Conservation (phyloP, 2,329 filamentous ascomycete genomes). For the Clarireedia homoeocarpa region DNA sequence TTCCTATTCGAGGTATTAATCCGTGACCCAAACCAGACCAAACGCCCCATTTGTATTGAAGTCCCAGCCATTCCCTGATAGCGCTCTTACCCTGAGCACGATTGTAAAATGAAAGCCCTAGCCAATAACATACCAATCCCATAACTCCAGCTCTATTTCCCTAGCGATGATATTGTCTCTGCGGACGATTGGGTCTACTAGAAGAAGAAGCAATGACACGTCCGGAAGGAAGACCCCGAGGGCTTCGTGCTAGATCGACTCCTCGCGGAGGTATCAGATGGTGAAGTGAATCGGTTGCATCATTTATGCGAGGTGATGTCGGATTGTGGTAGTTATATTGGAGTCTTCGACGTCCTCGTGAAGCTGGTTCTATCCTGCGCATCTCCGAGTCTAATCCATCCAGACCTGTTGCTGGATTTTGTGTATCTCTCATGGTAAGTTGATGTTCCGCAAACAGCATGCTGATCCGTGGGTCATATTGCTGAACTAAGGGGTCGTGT, state of each 20-base stretch:
- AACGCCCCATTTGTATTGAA: neutral
- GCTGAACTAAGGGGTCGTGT: constrained; percentile 14
- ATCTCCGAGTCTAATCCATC: constrained; percentile 3
- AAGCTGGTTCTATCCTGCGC: constrained; percentile 9
- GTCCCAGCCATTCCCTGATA: neutral
- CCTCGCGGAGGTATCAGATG: constrained; percentile 13
- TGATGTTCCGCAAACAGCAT: constrained; percentile 28
- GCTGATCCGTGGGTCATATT: constrained; percentile 27
- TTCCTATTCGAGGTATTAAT: neutral
- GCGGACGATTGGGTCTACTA: constrained; percentile 15
- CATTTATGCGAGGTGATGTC: neutral
- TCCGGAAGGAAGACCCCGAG: constrained; percentile 22
- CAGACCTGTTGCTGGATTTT: neutral
- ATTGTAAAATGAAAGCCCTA: constrained; percentile 1
- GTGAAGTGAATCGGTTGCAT: constrained; percentile 5
- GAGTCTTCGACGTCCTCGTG: constrained; percentile 2
- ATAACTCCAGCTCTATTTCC: neutral
- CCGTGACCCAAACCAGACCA: neutral
- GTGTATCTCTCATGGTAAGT: constrained; percentile 8
- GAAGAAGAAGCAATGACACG: constrained; percentile 18
- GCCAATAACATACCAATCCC: neutral
- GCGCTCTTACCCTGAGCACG: neutral
- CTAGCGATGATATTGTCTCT: constrained; percentile 17
- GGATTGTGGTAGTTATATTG: neutral
- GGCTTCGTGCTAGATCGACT: constrained; percentile 19